Percentiles rank a stretch among this genome's conserved stretches.
These are phyloP conservation scores for Hondaea fermentalgiana DNA, from an alignment of 108 stramenopile genomes.

Conservation along the genomic window DNA sequence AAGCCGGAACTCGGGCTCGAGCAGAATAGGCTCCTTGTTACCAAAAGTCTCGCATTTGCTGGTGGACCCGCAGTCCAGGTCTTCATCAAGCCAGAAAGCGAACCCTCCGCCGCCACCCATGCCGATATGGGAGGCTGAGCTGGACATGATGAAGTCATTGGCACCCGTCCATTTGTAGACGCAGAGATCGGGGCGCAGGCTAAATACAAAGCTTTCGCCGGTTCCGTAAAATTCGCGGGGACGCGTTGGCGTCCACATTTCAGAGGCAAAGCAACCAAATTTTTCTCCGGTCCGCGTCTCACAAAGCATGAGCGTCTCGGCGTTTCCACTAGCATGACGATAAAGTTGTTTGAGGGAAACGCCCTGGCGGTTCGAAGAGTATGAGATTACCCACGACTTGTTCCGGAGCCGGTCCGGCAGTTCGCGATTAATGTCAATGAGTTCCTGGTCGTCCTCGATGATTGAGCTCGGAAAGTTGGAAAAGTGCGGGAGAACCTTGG, in stretches of 20 bases:
- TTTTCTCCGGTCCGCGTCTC: background rate
- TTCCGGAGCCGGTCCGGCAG: background rate
- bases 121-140: background rate
- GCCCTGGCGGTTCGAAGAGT: background rate
- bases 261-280: background rate
- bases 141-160: background rate
- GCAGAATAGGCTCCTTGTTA: background rate
- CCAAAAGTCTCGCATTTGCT: background rate
- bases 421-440: background rate
- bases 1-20: background rate
- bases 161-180: background rate
- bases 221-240: background rate
- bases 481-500: background rate
- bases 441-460: background rate
- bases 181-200: background rate
- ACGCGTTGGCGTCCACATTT: background rate
- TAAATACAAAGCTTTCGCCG: constrained; percentile 10
- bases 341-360: background rate
- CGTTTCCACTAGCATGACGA: background rate
- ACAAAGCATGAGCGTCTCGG: background rate
- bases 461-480: background rate
- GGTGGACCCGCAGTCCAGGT: background rate
- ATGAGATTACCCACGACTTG: background rate
- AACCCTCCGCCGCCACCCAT: constrained; percentile 9
- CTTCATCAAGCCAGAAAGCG: background rate